A percentile compares a stretch with the other conserved stretches of the same genome.
These are phyloP conservation scores for Suaeda aralocaspica DNA, from an alignment of 148 eudicot species.

Conservation along the genomic window DNA sequence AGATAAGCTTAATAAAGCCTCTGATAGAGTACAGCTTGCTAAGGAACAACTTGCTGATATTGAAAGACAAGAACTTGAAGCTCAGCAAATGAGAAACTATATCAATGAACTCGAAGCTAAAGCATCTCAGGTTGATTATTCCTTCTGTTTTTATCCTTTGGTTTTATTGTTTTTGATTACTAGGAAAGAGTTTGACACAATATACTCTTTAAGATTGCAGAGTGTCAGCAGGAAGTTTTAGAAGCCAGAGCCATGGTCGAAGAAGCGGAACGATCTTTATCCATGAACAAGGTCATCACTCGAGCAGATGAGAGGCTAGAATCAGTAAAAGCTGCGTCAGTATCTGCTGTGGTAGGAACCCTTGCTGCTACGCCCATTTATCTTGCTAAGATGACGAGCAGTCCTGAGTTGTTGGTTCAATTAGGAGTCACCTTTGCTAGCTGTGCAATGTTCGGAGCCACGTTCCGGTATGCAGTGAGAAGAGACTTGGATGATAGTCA, in stretches of 20 bases:
- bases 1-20: slow-evolving; percentile 60
- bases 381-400: slow-evolving; percentile 36
- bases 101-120: slow-evolving; percentile 54
- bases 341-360: slow-evolving; percentile 68
- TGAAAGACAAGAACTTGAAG: slow-evolving; percentile 66
- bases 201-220: slow-evolving; percentile 63
- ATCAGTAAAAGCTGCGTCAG: slow-evolving; percentile 71
- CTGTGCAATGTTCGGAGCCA: slow-evolving; percentile 89
- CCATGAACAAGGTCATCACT: slow-evolving; percentile 21
- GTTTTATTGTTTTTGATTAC: too few species aligned
- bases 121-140: slow-evolving; percentile 54
- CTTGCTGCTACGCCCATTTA: slow-evolving; percentile 67
- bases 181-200: not conserved
- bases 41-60: slow-evolving; percentile 65
- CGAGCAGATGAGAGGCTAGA: slow-evolving; percentile 63
- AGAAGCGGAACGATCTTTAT: slow-evolving; percentile 67
- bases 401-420: slow-evolving; percentile 53
- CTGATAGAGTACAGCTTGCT: slow-evolving; percentile 70
- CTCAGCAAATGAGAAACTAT: slow-evolving; percentile 51
- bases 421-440: slow-evolving; percentile 56
- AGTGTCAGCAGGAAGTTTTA: slow-evolving; percentile 70
- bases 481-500: slow-evolving; percentile 83
- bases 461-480: slow-evolving; percentile 78
- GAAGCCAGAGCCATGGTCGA: slow-evolving; percentile 81
- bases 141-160: not conserved